These are phyloP conservation scores for Talaromyces sp. DNA, from an alignment of 2,329 filamentous ascomycete genomes.

Conservation along the genomic window DNA sequence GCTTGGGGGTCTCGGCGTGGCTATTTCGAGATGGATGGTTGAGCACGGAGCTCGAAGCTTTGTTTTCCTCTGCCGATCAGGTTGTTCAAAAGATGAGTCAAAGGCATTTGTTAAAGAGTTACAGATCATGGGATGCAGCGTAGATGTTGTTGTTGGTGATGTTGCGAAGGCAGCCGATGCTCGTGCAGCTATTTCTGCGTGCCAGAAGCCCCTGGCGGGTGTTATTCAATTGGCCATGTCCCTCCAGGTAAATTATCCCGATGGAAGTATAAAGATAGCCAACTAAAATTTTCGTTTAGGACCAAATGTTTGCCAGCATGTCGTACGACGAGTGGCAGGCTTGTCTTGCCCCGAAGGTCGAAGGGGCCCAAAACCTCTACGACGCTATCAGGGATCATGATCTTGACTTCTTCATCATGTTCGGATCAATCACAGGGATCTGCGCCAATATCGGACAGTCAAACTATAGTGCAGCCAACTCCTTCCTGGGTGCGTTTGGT, in stretches of 20 bases:
- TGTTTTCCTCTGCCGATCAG: conserved; percentile 12
- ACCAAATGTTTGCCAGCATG: conserved; percentile 34
- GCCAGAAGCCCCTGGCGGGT: too few relatives aligned
- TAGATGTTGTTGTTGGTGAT: background rate
- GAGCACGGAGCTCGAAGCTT: conserved; percentile 13
- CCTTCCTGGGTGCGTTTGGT: too few relatives aligned
- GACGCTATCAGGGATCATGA: conserved; percentile 5
- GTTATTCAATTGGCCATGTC: too few relatives aligned
- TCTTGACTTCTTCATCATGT: conserved; percentile 31
- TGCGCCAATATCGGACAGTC: conserved; percentile 45
- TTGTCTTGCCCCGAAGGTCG: conserved; percentile 30
- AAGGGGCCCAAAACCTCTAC: conserved; percentile 35
- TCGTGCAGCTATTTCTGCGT: background rate
- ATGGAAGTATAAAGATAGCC: too few relatives aligned
- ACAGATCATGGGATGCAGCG: conserved; percentile 3
- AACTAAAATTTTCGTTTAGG: too few relatives aligned
- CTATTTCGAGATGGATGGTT: conserved; percentile 16
- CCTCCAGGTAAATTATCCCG: too few relatives aligned
- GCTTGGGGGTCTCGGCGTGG: conserved; percentile 15
- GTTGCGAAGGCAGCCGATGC: background rate
- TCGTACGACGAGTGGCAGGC: conserved; percentile 34
- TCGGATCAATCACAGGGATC: conserved; percentile 37
- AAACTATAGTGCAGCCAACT: conserved; percentile 41
- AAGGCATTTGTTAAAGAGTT: conserved; percentile 11
- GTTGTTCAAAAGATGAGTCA: background rate